Evolutionary conservation across 139 green algal species (phyloP).

Genomic region (Cymbomonas tetramitiformis): DNA sequence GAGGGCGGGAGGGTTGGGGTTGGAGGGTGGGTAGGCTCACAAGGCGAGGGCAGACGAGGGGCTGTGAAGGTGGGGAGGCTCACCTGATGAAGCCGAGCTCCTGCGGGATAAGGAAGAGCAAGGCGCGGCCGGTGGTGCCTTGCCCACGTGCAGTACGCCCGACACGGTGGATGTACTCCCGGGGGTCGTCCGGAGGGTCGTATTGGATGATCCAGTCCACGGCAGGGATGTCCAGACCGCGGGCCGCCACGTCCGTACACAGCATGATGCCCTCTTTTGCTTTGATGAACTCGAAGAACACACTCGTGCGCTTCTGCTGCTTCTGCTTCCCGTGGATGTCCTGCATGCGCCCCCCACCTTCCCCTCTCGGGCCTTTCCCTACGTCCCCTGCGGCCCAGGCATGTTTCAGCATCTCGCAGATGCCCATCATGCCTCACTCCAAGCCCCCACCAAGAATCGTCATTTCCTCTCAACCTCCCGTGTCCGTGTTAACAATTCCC

Average conservation of each 20-base stretch:
- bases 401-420: too few species aligned
- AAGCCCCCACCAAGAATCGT: too few species aligned
- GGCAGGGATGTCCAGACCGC: conserved; percentile 84
- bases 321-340: conserved; percentile 97
- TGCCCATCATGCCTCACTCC: too few species aligned
- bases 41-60: background rate
- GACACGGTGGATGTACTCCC: conserved; percentile 54
- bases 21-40: background rate
- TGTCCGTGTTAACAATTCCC: too few species aligned
- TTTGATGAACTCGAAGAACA: conserved; percentile 92
- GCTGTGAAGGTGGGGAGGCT: too few species aligned
- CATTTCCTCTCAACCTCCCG: too few species aligned
- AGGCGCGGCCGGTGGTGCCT: conserved; percentile 60
- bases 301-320: conserved; percentile 86
- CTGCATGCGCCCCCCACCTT: too few species aligned
- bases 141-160: conserved; percentile 76
- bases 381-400: too few species aligned
- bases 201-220: conserved; percentile 98
- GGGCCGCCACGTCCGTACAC: conserved; percentile 92
- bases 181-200: conserved; percentile 87
- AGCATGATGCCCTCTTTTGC: conserved; percentile 76
- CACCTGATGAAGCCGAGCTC: conserved; percentile 86
- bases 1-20: background rate
- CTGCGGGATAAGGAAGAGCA: conserved; percentile 90
- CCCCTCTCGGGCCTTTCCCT: too few species aligned